Percentiles rank a stretch among this genome's conserved stretches.
Evolutionary conservation across 352 stramenopile genomes (phyloP).

Genomic region (Thraustochytrium sp.): DNA sequence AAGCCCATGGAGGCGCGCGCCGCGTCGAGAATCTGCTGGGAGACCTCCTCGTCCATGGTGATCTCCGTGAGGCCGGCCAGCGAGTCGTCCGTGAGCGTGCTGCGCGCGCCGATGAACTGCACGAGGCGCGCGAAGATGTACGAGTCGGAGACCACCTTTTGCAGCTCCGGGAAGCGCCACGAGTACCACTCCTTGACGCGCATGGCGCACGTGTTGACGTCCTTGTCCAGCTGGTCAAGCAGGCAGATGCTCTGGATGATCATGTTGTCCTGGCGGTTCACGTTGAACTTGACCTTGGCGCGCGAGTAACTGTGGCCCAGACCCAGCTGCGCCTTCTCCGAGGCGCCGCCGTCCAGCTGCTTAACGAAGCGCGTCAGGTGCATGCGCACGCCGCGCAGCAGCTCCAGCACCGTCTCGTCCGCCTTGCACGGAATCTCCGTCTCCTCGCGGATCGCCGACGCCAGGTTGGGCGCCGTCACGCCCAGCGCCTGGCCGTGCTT

Average conservation of each 20-base stretch:
- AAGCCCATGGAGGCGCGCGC: conserved; percentile 97
- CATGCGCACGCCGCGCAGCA: conserved; percentile 89
- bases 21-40: conserved; percentile 87
- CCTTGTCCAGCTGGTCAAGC: conserved; percentile 99
- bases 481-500: conserved; percentile 79
- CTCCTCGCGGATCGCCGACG: conserved; percentile 89
- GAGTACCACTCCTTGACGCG: conserved; percentile 99
- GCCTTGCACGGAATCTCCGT: conserved; percentile 86
- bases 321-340: conserved; percentile 96
- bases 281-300: conserved; percentile 99
- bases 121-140: conserved; percentile 96
- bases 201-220: conserved; percentile 99
- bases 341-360: conserved; percentile 87
- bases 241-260: conserved; percentile 99
- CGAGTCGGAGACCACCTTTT: conserved; percentile 99
- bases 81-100: conserved; percentile 49
- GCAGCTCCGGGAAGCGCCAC: conserved; percentile 99
- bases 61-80: conserved; percentile 62
- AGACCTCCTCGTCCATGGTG: conserved; percentile 92
- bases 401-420: conserved; percentile 93
- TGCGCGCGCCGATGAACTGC: conserved; percentile 89
- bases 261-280: conserved; percentile 99
- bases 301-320: conserved; percentile 98
- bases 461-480: conserved; percentile 85
- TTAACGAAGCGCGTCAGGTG: conserved; percentile 98